Evolutionary conservation across 2,329 filamentous ascomycete species (phyloP).

Genomic region (Botrytis deweyae): DNA sequence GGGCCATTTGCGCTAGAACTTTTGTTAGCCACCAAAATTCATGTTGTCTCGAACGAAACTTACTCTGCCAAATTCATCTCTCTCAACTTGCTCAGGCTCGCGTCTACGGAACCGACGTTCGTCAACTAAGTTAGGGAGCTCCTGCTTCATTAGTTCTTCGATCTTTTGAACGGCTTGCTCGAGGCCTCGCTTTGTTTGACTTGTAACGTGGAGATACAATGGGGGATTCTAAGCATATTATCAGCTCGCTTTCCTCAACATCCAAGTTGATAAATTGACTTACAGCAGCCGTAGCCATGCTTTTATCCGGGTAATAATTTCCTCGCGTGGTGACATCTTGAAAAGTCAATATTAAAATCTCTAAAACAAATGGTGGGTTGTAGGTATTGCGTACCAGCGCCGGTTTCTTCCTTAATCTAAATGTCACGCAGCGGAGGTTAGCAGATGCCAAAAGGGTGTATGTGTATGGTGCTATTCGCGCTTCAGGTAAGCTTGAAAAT

Average conservation of each 20-base stretch:
- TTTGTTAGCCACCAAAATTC: conserved; percentile 25
- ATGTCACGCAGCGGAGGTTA: conserved; percentile 85
- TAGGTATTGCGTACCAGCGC: conserved; percentile 87
- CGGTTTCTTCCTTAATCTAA: conserved; percentile 99
- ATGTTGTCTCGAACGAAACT: conserved; percentile 34
- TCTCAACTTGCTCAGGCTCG: conserved; percentile 76
- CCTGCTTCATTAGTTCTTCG: conserved; percentile 92
- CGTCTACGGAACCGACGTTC: conserved; percentile 86
- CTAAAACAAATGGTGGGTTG: conserved; percentile 41
- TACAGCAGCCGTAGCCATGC: conserved; percentile 91
- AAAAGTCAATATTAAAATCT: conserved; percentile 55
- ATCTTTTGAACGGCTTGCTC: conserved; percentile 86
- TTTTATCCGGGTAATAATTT: conserved; percentile 96
- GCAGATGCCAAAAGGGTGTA: conserved; percentile 81
- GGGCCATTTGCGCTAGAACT: conserved; percentile 87
- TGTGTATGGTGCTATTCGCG: conserved; percentile 59
- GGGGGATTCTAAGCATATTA: conserved; percentile 71
- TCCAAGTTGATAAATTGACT: conserved; percentile 41
- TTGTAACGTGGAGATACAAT: conserved; percentile 92
- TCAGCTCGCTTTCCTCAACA: conserved; percentile 25
- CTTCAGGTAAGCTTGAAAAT: conserved; percentile 68
- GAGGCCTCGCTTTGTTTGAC: conserved; percentile 86
- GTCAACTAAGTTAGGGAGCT: conserved; percentile 91
- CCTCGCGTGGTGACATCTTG: conserved; percentile 99
- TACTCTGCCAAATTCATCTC: conserved; percentile 88